Evolutionary conservation across 148 eudicot species (phyloP).

Genomic region (Amaranthus palmeri): DNA sequence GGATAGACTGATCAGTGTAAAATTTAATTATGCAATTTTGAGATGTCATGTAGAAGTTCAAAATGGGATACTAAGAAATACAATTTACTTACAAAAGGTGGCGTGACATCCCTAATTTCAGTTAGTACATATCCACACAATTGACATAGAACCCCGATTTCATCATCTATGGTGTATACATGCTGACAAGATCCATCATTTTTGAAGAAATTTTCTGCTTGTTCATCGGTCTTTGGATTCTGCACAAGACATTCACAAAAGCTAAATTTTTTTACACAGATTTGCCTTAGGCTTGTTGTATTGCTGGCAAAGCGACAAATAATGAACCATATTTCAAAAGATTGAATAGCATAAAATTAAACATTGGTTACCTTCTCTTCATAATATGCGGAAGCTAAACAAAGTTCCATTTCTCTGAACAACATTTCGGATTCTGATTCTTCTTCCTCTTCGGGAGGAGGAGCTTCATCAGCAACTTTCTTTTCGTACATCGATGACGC

Average conservation of each 20-base stretch:
- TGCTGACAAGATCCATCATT: constrained; percentile 48
- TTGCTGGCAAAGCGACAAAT: too few species aligned
- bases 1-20: too few species aligned
- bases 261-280: neutral
- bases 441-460: constrained; percentile 19
- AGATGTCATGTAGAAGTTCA: neutral
- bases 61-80: neutral
- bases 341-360: neutral
- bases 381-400: constrained; percentile 62
- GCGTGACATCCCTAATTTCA: constrained; percentile 76
- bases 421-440: constrained; percentile 68
- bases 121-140: constrained; percentile 74
- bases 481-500: constrained; percentile 31
- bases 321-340: too few species aligned
- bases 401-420: constrained; percentile 87
- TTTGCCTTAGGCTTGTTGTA: neutral
- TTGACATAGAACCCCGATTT: constrained; percentile 72
- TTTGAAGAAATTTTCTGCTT: constrained; percentile 25
- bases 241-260: constrained; percentile 21
- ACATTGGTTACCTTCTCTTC: constrained; percentile 50
- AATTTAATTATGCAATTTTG: neutral
- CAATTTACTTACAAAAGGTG: constrained; percentile 68
- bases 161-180: constrained; percentile 72
- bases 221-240: constrained; percentile 36
- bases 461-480: constrained; percentile 36